phyloP scores from a whole-genome alignment of 257 asterid genomes.

The Linaria vulgaris region DNA sequence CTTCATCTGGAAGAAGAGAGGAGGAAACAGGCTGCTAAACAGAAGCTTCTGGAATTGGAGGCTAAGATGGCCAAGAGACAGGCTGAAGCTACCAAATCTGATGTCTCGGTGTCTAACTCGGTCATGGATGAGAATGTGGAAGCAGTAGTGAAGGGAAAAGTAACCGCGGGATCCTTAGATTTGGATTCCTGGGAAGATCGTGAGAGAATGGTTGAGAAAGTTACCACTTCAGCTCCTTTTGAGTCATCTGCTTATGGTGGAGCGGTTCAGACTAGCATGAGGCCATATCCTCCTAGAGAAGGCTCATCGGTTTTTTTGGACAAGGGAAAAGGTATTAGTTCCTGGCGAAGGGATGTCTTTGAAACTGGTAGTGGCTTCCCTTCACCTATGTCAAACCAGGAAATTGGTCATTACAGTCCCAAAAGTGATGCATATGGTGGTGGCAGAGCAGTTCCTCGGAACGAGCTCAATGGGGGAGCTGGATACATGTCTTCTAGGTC shows the following conservation, averaged over 20 bases:
- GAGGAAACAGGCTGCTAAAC: constrained; percentile 90
- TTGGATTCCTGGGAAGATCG: constrained; percentile 84
- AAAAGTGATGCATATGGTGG: constrained; percentile 57
- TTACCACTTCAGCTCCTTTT: constrained; percentile 45
- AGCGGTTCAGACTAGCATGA: constrained; percentile 52
- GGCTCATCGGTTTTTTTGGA: constrained; percentile 51
- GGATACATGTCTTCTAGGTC: constrained; percentile 56
- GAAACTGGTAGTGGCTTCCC: constrained; percentile 51
- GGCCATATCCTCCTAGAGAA: constrained; percentile 58
- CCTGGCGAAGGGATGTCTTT: constrained; percentile 72
- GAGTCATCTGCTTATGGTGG: constrained; percentile 51
- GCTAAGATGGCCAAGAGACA: constrained; percentile 84
- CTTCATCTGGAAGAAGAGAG: constrained; percentile 82
- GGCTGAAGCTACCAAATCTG: constrained; percentile 46
- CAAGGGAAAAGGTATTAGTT: constrained; percentile 51
- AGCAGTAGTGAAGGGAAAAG: constrained; percentile 43
- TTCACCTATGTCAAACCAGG: constrained; percentile 51
- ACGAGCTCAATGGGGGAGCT: constrained; percentile 63
- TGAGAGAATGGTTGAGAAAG: constrained; percentile 76
- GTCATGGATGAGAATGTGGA: constrained; percentile 49
- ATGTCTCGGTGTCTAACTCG: constrained; percentile 31
- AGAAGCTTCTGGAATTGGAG: constrained; percentile 85
- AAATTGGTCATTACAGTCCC: constrained; percentile 59
- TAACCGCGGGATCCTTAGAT: constrained; percentile 40
- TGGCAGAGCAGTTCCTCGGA: constrained; percentile 56